Conservation (phyloP, 305 asterid genomes). For the Coffea humblotiana region DNA sequence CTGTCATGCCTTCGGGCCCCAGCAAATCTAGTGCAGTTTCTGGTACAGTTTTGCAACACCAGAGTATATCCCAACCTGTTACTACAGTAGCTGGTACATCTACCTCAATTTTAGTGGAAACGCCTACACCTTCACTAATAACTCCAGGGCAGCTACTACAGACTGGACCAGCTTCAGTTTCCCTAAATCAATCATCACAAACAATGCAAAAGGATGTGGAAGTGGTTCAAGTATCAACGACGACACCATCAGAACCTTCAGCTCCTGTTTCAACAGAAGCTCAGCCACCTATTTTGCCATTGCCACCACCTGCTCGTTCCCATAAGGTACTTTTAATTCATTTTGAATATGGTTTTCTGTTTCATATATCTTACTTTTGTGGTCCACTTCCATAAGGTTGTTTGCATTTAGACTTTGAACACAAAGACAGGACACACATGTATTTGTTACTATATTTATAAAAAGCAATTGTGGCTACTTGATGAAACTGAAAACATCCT, state of each 20-base stretch:
- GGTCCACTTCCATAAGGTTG: not conserved
- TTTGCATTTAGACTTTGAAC: slow-evolving; percentile 3
- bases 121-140: slow-evolving; percentile 54
- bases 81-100: slow-evolving; percentile 47
- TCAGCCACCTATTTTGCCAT: slow-evolving; percentile 92
- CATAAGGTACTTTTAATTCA: slow-evolving; percentile 46
- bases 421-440: not conserved
- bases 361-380: not conserved
- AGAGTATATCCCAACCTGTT: slow-evolving; percentile 37
- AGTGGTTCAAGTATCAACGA: slow-evolving; percentile 69
- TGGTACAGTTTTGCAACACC: slow-evolving; percentile 43
- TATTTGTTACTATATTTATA: not conserved
- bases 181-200: slow-evolving; percentile 50
- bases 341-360: not conserved
- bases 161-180: slow-evolving; percentile 43
- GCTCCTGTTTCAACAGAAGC: slow-evolving; percentile 50
- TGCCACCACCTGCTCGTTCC: slow-evolving; percentile 55
- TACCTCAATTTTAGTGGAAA: slow-evolving; percentile 45
- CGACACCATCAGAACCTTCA: slow-evolving; percentile 43
- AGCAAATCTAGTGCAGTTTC: slow-evolving; percentile 39
- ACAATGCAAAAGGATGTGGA: slow-evolving; percentile 86
- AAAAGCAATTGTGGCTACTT: not conserved
- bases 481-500: not conserved
- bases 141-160: slow-evolving; percentile 92
- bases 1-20: slow-evolving; percentile 35